These are phyloP conservation scores for Cladosporium sphaerospermum DNA, from an alignment of 2,329 filamentous ascomycete species.

Conservation along the genomic window DNA sequence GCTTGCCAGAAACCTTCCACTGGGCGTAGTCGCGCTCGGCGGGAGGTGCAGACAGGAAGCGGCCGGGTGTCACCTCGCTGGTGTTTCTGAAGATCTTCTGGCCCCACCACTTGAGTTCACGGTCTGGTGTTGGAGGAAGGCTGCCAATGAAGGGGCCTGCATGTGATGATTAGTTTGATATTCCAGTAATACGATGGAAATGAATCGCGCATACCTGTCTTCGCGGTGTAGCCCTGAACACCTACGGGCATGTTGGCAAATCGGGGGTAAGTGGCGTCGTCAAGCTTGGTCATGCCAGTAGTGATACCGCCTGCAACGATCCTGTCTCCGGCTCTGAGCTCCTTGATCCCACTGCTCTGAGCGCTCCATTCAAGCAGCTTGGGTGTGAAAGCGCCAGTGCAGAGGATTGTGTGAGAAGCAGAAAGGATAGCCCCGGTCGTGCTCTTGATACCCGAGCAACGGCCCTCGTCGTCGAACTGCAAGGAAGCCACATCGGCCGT, in stretches of 20 bases:
- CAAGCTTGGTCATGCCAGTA: constrained; percentile 42
- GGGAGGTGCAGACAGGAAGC: constrained; percentile 53
- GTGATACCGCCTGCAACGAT: constrained; percentile 53
- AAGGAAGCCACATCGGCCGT: constrained; percentile 47
- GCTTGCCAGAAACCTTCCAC: constrained; percentile 52
- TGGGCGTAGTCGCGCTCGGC: constrained; percentile 52
- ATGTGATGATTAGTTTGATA: too few relatives aligned
- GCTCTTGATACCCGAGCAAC: constrained; percentile 39
- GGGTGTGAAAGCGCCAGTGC: constrained; percentile 38
- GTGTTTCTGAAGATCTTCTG: constrained; percentile 55
- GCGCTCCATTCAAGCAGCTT: constrained; percentile 45
- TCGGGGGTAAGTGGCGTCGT: constrained; percentile 31
- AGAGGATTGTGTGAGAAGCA: constrained; percentile 34
- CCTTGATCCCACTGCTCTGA: constrained; percentile 37
- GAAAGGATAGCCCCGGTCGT: constrained; percentile 28
- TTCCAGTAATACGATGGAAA: too few relatives aligned
- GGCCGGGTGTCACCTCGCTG: constrained; percentile 47
- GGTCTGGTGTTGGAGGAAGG: constrained; percentile 46
- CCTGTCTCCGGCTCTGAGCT: constrained; percentile 48
- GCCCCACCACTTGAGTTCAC: constrained; percentile 55
- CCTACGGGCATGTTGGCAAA: constrained; percentile 40
- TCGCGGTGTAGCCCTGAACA: constrained; percentile 40
- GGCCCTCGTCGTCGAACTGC: constrained; percentile 41
- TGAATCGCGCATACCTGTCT: constrained; percentile 6
- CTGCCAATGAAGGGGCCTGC: constrained; percentile 53